phyloP scores from a whole-genome alignment of 768 basidiomycete species.

The Termitomyces sp. region DNA sequence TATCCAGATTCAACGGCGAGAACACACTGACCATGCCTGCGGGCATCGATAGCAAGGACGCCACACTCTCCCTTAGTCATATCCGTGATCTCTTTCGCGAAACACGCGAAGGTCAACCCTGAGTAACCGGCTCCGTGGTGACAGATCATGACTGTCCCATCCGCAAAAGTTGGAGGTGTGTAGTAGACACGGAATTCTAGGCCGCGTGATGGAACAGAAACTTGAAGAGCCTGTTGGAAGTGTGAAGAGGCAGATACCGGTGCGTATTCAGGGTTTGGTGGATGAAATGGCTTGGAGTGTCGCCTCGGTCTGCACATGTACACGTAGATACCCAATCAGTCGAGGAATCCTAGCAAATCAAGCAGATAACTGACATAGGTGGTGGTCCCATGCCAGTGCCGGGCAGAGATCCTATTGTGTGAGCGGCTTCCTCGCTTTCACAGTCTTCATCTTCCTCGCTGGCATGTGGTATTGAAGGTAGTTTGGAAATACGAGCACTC shows the following conservation, averaged over 20 bases:
- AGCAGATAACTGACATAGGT: conserved; percentile 43
- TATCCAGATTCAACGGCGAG: not conserved
- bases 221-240: conserved; percentile 77
- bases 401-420: conserved; percentile 57
- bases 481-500: conserved; percentile 64
- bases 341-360: conserved; percentile 5
- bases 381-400: conserved; percentile 56
- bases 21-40: conserved; percentile 72
- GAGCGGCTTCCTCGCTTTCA: conserved; percentile 50
- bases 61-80: conserved; percentile 69
- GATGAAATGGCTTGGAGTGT: conserved; percentile 22
- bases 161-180: conserved; percentile 53
- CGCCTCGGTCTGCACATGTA: conserved; percentile 30
- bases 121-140: conserved; percentile 96
- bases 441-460: conserved; percentile 34
- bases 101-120: conserved; percentile 82
- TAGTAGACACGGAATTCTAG: conserved; percentile 82
- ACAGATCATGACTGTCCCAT: conserved; percentile 75
- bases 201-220: conserved; percentile 53
- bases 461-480: conserved; percentile 52
- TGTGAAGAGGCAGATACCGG: conserved; percentile 76
- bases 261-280: conserved; percentile 56
- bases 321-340: conserved; percentile 9
- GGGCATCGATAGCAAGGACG: conserved; percentile 73
- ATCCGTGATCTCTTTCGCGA: conserved; percentile 73